A percentile compares a stretch with the other conserved stretches of the same genome.
Evolutionary conservation across 2,329 filamentous ascomycete genomes (phyloP).

Genomic region (Rhynchosporium secalis): DNA sequence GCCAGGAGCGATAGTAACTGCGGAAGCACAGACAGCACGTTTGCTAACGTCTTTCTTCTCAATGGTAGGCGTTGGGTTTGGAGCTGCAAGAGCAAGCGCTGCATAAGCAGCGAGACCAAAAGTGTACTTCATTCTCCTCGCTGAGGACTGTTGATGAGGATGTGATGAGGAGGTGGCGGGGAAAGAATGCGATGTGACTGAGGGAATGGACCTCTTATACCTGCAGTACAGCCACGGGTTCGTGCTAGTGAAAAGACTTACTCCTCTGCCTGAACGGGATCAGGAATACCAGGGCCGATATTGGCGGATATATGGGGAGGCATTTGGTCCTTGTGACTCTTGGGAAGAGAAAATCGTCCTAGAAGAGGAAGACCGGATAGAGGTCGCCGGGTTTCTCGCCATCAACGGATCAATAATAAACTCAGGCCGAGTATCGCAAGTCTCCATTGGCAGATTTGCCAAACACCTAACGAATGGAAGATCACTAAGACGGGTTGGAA

Average conservation of each 20-base stretch:
- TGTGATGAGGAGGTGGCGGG: slow-evolving; percentile 22
- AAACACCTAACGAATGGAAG: slow-evolving; percentile 20
- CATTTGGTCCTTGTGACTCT: slow-evolving; percentile 28
- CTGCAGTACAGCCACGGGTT: not conserved
- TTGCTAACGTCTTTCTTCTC: slow-evolving; percentile 20
- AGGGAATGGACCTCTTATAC: slow-evolving; percentile 24
- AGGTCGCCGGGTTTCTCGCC: slow-evolving; percentile 26
- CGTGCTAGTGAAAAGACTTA: slow-evolving; percentile 12
- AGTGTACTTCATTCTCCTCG: slow-evolving; percentile 30
- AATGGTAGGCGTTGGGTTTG: slow-evolving; percentile 27
- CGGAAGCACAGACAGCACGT: slow-evolving; percentile 25
- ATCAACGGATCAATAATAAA: slow-evolving; percentile 18
- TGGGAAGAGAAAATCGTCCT: slow-evolving; percentile 22
- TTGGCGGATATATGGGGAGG: slow-evolving; percentile 21
- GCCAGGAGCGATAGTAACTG: slow-evolving; percentile 31
- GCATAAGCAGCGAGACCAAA: slow-evolving; percentile 30
- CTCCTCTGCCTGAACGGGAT: slow-evolving; percentile 30
- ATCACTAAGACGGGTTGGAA: not conserved
- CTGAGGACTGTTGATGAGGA: slow-evolving; percentile 14
- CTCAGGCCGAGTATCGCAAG: slow-evolving; percentile 12
- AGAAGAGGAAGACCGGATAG: slow-evolving; percentile 22
- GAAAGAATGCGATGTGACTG: slow-evolving; percentile 9
- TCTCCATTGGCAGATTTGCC: slow-evolving; percentile 19
- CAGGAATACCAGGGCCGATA: slow-evolving; percentile 30
- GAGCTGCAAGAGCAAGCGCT: slow-evolving; percentile 27